These are phyloP conservation scores for Ophiosphaerella korrae DNA, from an alignment of 2,329 filamentous ascomycete species.

Conservation along the genomic window DNA sequence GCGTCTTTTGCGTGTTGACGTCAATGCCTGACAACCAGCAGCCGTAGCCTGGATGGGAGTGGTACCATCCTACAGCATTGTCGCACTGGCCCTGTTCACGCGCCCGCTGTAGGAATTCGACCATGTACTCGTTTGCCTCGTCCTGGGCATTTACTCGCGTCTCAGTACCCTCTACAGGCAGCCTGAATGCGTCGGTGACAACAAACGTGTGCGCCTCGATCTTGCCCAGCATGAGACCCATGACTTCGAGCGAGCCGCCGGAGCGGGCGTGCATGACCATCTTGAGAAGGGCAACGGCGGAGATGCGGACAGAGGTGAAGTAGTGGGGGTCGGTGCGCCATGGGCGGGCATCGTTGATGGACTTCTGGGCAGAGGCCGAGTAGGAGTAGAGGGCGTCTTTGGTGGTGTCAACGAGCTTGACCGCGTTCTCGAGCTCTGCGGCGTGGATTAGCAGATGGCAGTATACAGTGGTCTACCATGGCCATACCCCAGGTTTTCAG, in stretches of 20 bases:
- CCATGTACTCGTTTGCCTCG: conserved; percentile 96
- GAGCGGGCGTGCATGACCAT: conserved; percentile 99
- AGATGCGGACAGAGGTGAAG: conserved; percentile 94
- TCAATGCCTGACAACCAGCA: conserved; percentile 98
- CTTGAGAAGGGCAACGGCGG: conserved; percentile 90
- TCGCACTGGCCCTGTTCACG: conserved; percentile 79
- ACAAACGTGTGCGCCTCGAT: conserved; percentile 84
- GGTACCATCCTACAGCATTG: conserved; percentile 97
- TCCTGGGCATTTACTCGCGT: conserved; percentile 95
- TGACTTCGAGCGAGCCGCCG: conserved; percentile 88
- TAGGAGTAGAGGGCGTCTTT: conserved; percentile 93
- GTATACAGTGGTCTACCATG: conserved; percentile 14
- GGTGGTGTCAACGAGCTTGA: conserved; percentile 78
- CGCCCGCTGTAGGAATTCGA: conserved; percentile 78
- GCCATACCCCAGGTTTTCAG: conserved; percentile 46
- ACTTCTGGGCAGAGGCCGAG: conserved; percentile 70
- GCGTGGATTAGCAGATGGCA: conserved; percentile 19
- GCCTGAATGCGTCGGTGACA: conserved; percentile 89
- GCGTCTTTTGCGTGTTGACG: conserved; percentile 82
- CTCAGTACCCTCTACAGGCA: conserved; percentile 98
- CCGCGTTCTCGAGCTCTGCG: conserved; percentile 83
- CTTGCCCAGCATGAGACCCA: conserved; percentile 98
- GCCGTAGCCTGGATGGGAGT: conserved; percentile 95
- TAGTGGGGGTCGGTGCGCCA: conserved; percentile 82
- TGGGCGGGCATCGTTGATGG: conserved; percentile 67